These are phyloP conservation scores for Immersiporthe knoxdaviesiana DNA, from an alignment of 2,329 filamentous ascomycete species.

Conservation along the genomic window DNA sequence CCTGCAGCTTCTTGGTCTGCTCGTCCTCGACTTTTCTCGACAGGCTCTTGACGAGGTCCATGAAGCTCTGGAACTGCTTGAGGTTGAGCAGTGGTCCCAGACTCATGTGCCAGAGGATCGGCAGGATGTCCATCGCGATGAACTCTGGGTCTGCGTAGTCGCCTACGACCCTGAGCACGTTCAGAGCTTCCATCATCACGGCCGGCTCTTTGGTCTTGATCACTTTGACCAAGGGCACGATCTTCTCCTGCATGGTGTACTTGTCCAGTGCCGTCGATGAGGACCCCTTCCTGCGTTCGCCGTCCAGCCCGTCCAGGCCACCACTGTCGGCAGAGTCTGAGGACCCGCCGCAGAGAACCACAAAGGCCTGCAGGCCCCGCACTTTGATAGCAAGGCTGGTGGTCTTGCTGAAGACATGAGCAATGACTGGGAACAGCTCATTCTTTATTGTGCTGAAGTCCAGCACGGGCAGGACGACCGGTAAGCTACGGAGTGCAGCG, in stretches of 20 bases:
- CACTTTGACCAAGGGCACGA: slow-evolving; percentile 83
- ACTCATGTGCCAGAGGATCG: slow-evolving; percentile 88
- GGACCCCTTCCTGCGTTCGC: slow-evolving; percentile 62
- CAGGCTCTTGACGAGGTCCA: slow-evolving; percentile 81
- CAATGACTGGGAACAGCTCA: slow-evolving; percentile 91
- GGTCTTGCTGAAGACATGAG: slow-evolving; percentile 87
- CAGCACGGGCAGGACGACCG: slow-evolving; percentile 80
- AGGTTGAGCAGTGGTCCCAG: slow-evolving; percentile 87
- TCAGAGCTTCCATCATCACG: slow-evolving; percentile 92
- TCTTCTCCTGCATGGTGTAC: slow-evolving; percentile 97
- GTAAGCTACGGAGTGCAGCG: slow-evolving; percentile 76
- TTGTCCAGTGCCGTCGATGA: slow-evolving; percentile 87
- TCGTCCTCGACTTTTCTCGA: slow-evolving; percentile 84
- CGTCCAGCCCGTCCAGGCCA: slow-evolving; percentile 73
- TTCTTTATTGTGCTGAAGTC: slow-evolving; percentile 98
- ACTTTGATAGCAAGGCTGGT: slow-evolving; percentile 95
- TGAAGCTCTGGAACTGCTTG: slow-evolving; percentile 85
- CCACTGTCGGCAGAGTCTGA: slow-evolving; percentile 59
- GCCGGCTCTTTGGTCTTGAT: slow-evolving; percentile 99
- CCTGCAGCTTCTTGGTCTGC: slow-evolving; percentile 85
- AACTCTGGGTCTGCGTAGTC: slow-evolving; percentile 85
- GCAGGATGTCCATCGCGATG: slow-evolving; percentile 86
- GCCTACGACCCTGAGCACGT: slow-evolving; percentile 83
- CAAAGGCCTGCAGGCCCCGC: slow-evolving; percentile 85
- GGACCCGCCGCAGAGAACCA: slow-evolving; percentile 82